Evolutionary conservation across 371 early-diverging fungal species (phyloP), one percentile per base, ranked within the genome.

Genomic region (Syncephalastrum monosporum): DNA sequence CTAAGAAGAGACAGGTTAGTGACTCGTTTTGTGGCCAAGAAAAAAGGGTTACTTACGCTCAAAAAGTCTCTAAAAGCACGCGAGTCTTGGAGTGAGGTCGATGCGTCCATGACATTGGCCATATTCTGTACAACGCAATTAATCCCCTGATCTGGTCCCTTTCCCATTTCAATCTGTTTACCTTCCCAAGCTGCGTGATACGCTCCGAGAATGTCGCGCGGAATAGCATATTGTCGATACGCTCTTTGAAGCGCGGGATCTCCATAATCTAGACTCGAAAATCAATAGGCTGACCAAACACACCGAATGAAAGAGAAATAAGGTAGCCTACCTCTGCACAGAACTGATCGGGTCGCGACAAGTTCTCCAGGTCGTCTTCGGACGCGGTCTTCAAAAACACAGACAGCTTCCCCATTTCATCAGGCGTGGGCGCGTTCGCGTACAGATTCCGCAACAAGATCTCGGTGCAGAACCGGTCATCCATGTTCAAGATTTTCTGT

Each of bases 341-440:
- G 71, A 96, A 96, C 25, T 82, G 81, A 38, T 96, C 97, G 4
- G 96, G 83, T 29, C 83, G 75, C 7, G 90, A 83, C 48, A 96
- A 69, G 17, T 79, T 80, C 53, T 79, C 67, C 23, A 82, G 62
- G 52, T 86, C 86, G 15, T 90, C 86, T 33, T 82, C 83, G 0
- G 83, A 58, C 0, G 82, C 84, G 17, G 88, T 86, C 43, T 72
- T 75, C 14, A 74, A 23, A 61, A 87, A 90, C 19, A 83, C 85
- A 13, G 87, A 72, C 6, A 94, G 67, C 57, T 84, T 79, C 5
- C 89, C 91, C 74, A 86, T 82, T 59, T 93, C 94, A 50, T 91
- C 92, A 17, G 84, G 75, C 0, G 90, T 87, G 1, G 93, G 91
- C 14, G 82, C 71, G 66, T 81, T 85, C 1, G 64, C 68, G 27